phyloP scores from a whole-genome alignment of 1,139 yeast genomes.

The Hansenula lynferdii region DNA sequence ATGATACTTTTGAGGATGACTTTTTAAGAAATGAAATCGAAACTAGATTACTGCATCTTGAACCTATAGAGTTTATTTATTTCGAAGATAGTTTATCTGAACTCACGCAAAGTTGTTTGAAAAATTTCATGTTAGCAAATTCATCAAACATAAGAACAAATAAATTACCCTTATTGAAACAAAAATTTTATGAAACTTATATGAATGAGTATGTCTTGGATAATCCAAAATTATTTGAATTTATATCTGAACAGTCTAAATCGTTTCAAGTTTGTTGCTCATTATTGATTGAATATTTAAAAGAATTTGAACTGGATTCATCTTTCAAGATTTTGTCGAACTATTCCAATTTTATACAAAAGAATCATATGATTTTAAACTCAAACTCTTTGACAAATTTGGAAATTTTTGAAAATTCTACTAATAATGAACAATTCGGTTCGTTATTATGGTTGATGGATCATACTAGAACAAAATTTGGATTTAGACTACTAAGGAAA shows the following conservation, averaged over 20 bases:
- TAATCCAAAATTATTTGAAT: constrained; percentile 13
- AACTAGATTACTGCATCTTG: constrained; percentile 66
- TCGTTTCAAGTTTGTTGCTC: constrained; percentile 39
- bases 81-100: constrained; percentile 32
- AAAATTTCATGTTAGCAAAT: constrained; percentile 21
- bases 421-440: constrained; percentile 55
- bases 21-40: constrained; percentile 55
- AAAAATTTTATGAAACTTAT: constrained; percentile 10
- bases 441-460: constrained; percentile 76
- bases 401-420: constrained; percentile 66
- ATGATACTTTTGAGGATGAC: constrained; percentile 62
- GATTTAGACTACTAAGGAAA: constrained; percentile 54
- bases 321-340: constrained; percentile 50
- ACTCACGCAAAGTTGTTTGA: constrained; percentile 8
- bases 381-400: constrained; percentile 63
- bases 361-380: constrained; percentile 60
- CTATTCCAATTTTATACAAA: constrained; percentile 46
- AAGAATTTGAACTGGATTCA: constrained; percentile 55
- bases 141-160: constrained; percentile 20
- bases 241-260: constrained; percentile 9
- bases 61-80: constrained; percentile 68
- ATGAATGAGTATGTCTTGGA: constrained; percentile 11
- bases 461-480: constrained; percentile 76
- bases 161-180: constrained; percentile 12
- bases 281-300: constrained; percentile 47